A percentile compares a stretch with the other conserved stretches of the same genome.
phyloP scores from a whole-genome alignment of 78 protist species.

The Chrysochromulina parva region DNA sequence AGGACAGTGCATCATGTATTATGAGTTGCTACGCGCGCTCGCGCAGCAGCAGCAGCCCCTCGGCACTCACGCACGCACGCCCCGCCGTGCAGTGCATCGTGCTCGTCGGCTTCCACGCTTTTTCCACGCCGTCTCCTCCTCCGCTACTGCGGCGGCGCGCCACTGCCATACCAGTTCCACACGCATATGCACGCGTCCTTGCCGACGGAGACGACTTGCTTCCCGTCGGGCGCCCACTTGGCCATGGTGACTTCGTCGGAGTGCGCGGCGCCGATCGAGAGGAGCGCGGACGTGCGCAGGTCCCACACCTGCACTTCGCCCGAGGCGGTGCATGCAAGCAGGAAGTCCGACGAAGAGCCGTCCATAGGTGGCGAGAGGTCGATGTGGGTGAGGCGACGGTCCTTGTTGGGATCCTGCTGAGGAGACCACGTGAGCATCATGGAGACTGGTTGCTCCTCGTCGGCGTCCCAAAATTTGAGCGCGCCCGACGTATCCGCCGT shows the following conservation, averaged over 20 bases:
- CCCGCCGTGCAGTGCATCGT: too few species aligned
- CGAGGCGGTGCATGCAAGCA: not conserved
- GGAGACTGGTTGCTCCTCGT: too few species aligned
- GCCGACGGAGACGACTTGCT: slow-evolving; percentile 1
- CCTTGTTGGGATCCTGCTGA: not conserved
- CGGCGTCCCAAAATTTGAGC: not conserved
- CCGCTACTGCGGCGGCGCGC: too few species aligned
- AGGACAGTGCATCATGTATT: too few species aligned
- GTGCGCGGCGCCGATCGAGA: not conserved
- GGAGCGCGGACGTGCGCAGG: not conserved
- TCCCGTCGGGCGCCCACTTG: not conserved
- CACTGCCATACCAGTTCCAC: not conserved
- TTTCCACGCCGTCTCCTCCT: too few species aligned
- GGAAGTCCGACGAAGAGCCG: not conserved
- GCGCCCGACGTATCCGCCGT: not conserved
- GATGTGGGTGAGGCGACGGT: not conserved
- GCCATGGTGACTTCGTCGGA: slow-evolving; percentile 1
- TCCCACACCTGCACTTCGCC: not conserved
- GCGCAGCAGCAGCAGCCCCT: too few species aligned
- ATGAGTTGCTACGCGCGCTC: too few species aligned
- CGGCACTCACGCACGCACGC: too few species aligned
- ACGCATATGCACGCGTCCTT: not conserved
- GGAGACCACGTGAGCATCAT: too few species aligned
- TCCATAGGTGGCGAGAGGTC: not conserved
- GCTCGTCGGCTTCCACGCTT: too few species aligned